Percentiles rank a stretch among this genome's conserved stretches.
Conservation (phyloP, 2,329 filamentous ascomycete genomes). For the Tolypocladium cylindrosporum region DNA sequence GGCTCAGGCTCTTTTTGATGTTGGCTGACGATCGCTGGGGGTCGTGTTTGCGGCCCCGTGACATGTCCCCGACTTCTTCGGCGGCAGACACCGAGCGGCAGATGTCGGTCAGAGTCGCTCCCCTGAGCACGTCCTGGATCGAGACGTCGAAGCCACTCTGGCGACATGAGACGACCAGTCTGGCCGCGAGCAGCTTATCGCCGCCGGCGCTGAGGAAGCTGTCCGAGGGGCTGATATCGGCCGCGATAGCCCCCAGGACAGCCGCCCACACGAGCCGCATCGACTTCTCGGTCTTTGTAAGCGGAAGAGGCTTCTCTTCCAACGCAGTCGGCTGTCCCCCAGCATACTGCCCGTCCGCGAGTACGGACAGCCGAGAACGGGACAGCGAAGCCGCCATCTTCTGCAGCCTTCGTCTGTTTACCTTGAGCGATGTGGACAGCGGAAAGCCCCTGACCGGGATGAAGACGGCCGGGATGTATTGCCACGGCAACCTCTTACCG, state of each 20-base stretch:
- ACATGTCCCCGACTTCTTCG: conserved; percentile 6
- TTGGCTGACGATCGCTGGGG: not conserved
- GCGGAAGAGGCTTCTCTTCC: conserved; percentile 33
- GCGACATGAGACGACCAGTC: conserved; percentile 34
- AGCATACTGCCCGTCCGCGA: conserved; percentile 22
- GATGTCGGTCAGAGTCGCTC: conserved; percentile 32
- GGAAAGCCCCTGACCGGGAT: conserved; percentile 39
- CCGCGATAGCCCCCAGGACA: conserved; percentile 28
- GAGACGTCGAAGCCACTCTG: conserved; percentile 29
- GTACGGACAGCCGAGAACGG: conserved; percentile 29
- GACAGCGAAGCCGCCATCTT: conserved; percentile 32
- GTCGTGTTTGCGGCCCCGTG: not conserved
- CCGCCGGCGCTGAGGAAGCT: conserved; percentile 38
- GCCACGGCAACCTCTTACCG: conserved; percentile 18
- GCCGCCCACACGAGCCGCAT: conserved; percentile 39
- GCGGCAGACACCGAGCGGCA: conserved; percentile 23
- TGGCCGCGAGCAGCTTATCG: conserved; percentile 31
- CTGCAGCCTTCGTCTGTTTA: conserved; percentile 37
- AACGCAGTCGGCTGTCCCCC: conserved; percentile 22
- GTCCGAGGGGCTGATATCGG: conserved; percentile 29
- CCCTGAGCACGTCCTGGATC: conserved; percentile 31
- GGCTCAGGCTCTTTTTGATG: conserved; percentile 2
- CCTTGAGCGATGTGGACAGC: conserved; percentile 38
- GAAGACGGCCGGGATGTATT: conserved; percentile 37
- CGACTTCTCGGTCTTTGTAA: conserved; percentile 35